Base-by-base conservation (phyloP, 164 flowering plant species). In the Kalanchoe fedtschenkoi region DNA sequence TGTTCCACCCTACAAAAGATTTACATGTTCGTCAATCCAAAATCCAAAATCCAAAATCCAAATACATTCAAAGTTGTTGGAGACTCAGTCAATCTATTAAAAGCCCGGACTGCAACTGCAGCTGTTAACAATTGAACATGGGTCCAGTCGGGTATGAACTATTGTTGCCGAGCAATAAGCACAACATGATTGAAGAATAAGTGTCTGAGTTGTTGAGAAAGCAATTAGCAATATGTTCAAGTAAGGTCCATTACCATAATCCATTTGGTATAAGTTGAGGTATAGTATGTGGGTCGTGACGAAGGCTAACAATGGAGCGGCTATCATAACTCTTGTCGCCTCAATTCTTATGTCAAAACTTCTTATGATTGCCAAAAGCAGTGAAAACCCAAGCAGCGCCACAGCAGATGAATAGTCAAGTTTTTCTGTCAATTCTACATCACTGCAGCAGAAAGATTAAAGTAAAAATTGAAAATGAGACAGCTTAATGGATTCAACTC, bases 221-320 rank as follows among this genome's bases (percentile, higher is more conserved):
- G 44, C 9, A 58, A 51, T 56, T 47, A n/a, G 37, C 19, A 29
- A 44, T 8, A 38, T 32, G 28, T 14, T 11, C 11, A 54, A 33
- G 19, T 29, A 26, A 63, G 37, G 46, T 32, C 30, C 43, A 73
- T 69, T 73, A 92, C 97, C 96, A 63, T 84, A 80, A 66, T 93
- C 92, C 60, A 90, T 78, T 46, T 79, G 55, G 62, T 77, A 88
- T 73, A 81, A 75, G 74, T 90, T 93, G 69, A 93, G 84, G 67
- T 86, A 93, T 71, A 93, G 62, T 61, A 93, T 86, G 62, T 92
- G 98, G 28, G 96, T 92, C 34, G 87, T 79, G 68, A 83, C 78
- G 66, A 92, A 86, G 15, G 95, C 96, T 41, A 83, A 56, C 33
- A 89, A 33, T 17, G 97, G 98, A 60, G 98, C 96, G 60, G 95